phyloP scores from a whole-genome alignment of 306 rosid genomes.

The Quercus gilva region DNA sequence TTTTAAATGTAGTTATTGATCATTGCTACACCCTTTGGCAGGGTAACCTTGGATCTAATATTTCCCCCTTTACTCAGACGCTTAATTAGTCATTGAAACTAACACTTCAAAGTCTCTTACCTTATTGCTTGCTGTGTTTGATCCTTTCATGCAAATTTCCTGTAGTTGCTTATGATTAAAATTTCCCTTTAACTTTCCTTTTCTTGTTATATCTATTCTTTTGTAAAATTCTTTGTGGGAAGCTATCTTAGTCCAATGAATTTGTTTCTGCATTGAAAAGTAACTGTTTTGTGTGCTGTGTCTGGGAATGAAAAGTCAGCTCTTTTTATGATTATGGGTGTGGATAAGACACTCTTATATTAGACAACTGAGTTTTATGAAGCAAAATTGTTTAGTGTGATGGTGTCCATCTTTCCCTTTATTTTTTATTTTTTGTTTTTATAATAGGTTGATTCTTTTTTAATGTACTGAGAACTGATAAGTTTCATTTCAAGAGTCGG shows the following conservation, averaged over 20 bases:
- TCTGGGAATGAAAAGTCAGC: neutral
- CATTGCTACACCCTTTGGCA: neutral
- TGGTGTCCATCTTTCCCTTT: neutral
- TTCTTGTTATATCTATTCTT: neutral
- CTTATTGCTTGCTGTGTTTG: neutral
- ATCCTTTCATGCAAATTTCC: neutral
- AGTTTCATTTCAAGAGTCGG: neutral
- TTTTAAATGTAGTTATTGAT: neutral
- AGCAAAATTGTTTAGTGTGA: neutral
- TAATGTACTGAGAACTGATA: neutral
- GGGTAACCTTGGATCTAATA: neutral
- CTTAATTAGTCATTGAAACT: neutral
- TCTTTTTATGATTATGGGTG: neutral
- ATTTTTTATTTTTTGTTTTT: no score
- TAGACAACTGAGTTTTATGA: neutral
- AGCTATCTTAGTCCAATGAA: neutral
- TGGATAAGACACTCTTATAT: no score
- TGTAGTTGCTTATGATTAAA: neutral
- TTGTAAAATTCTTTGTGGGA: neutral
- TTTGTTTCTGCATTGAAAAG: neutral
- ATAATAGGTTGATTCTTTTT: neutral
- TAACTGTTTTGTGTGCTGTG: neutral
- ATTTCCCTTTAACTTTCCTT: neutral
- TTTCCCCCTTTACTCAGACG: neutral
- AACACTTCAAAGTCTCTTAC: neutral